Base-by-base conservation (phyloP, 108 stramenopile genomes). In the Cyclotella distinguenda region DNA sequence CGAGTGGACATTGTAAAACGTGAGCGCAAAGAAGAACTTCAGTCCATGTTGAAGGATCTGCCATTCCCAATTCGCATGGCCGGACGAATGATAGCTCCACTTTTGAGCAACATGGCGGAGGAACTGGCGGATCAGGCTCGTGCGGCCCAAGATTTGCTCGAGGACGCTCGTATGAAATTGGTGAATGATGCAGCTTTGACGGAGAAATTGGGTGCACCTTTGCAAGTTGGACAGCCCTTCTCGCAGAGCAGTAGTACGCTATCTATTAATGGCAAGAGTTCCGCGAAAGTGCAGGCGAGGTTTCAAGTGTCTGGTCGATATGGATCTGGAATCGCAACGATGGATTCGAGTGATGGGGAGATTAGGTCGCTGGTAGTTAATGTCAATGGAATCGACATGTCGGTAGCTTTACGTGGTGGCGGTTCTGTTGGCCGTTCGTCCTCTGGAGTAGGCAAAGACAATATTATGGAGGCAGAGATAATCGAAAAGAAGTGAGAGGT, bases 381-480 rank as follows among this genome's bases (percentile, higher is more conserved):
- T 47, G 82, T 81, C 1, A 74, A 56, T 42, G 85, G 88, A 34
- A 57, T 60, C 11, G 64, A 52, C 15, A 75, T 72, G 50, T 84
- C 28, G 39, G 70, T 69, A 30, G 82, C 54, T 50, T 75, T 36
- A 22, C 22, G 39, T 18, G 31, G 52, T 44, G 50, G 76, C 19
- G 32, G 12, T 31, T 35, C 25, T 27, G 49, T 42, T 18, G 42
- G 50, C 33, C 43, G 43, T 18, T 48, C 66, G 19, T 63, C 72
- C 18, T 58, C 66, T 42, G 35, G 63, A 43, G 52, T 45, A 28
- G 72, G 56, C 40, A 61, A 66, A 30, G 66, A 84, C 58, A 82
- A 78, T 36, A 71, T 89, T 15, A 89, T 89, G 49, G 88, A 89
- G 30, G 88, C 83, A 5, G 88, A 89, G 68, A 82, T 89, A 16